Evolutionary conservation across 176 grass and related monocot genomes (phyloP).

Genomic region (Avena eriantha): DNA sequence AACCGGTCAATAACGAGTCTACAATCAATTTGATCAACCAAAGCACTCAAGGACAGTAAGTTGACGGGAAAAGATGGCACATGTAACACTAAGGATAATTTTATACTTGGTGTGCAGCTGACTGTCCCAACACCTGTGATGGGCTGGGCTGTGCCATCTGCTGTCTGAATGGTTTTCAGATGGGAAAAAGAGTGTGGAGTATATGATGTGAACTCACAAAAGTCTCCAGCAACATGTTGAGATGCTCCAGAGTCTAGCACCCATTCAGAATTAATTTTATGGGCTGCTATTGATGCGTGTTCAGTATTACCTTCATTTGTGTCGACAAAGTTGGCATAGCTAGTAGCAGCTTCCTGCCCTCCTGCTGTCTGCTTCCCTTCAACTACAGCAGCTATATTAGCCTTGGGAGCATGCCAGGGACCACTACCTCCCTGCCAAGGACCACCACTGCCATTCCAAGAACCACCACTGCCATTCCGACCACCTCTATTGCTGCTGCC

Average conservation of each 20-base stretch:
- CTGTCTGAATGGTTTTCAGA: background rate
- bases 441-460: background rate
- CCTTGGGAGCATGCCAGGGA: background rate
- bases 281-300: background rate
- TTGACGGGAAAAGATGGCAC: background rate
- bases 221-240: background rate
- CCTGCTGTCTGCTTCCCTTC: background rate
- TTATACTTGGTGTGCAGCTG: background rate
- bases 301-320: background rate
- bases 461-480: background rate
- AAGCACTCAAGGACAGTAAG: background rate
- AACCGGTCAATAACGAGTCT: background rate
- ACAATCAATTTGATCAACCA: background rate
- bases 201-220: background rate
- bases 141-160: background rate
- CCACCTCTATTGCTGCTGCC: background rate
- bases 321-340: constrained; percentile 1
- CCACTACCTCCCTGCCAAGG: background rate
- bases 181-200: background rate
- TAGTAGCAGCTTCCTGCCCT: background rate
- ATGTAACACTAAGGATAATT: background rate
- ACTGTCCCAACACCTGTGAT: background rate
- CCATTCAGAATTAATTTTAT: background rate
- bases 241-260: background rate
- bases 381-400: background rate